phyloP scores from a whole-genome alignment of 306 rosid genomes.

The Dryas drummondii region DNA sequence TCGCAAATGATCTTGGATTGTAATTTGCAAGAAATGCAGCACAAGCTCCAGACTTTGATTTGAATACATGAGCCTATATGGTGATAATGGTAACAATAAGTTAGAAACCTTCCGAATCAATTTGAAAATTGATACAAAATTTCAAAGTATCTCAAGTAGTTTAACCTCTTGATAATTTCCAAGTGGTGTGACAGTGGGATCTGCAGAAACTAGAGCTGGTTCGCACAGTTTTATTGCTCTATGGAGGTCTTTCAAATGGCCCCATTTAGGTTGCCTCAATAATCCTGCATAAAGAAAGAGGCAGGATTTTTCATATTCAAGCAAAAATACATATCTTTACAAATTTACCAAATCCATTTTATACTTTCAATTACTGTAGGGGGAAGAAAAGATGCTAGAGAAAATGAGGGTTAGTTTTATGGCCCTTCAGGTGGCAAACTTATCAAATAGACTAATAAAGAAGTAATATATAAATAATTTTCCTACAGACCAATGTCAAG shows the following conservation, averaged over 20 bases:
- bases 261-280: conserved; percentile 90
- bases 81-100: conserved; percentile 7
- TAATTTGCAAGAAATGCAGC: conserved; percentile 95
- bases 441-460: background rate
- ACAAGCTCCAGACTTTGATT: conserved; percentile 79
- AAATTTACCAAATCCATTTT: background rate
- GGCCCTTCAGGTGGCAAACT: background rate
- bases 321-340: background rate
- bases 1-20: conserved; percentile 61
- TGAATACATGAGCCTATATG: conserved; percentile 83
- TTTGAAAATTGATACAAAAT: conserved; percentile 16
- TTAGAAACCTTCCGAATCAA: conserved; percentile 18
- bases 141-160: conserved; percentile 18
- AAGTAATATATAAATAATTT: background rate
- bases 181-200: conserved; percentile 59
- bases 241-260: conserved; percentile 92
- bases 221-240: conserved; percentile 89
- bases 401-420: background rate
- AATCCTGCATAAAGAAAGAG: conserved; percentile 55
- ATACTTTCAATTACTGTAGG: background rate
- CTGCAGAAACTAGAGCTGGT: conserved; percentile 84
- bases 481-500: background rate
- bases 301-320: conserved; percentile 16
- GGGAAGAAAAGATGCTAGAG: background rate
- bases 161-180: conserved; percentile 81